Conservation (phyloP, 257 asterid genomes). For the Solanum etuberosum region DNA sequence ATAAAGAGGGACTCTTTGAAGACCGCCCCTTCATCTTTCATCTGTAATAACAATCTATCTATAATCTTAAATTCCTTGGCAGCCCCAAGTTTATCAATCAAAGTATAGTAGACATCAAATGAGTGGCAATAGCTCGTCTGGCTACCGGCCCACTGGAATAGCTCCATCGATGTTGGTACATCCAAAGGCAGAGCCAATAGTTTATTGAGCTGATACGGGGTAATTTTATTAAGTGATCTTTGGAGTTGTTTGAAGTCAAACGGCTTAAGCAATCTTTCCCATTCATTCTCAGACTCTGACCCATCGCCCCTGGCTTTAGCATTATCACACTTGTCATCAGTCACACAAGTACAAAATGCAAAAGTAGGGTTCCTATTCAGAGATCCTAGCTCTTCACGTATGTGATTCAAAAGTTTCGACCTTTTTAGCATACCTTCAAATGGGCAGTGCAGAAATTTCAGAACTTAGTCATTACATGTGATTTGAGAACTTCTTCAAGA, state of each 20-base stretch:
- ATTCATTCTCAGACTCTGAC: constrained; percentile 55
- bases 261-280: constrained; percentile 88
- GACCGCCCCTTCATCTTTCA: constrained; percentile 68
- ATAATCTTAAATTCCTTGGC: constrained; percentile 48
- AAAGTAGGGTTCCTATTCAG: constrained; percentile 13
- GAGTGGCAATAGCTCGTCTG: not conserved
- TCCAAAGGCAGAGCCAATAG: constrained; percentile 16
- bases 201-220: constrained; percentile 63
- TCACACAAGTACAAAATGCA: constrained; percentile 18
- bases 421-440: not conserved
- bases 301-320: constrained; percentile 10
- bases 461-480: not conserved
- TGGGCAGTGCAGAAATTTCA: not conserved
- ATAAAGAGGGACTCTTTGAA: constrained; percentile 65
- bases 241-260: constrained; percentile 73
- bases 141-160: not conserved
- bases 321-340: constrained; percentile 16
- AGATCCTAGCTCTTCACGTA: not conserved
- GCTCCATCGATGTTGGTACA: not conserved
- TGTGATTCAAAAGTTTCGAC: not conserved
- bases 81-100: constrained; percentile 54
- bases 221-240: constrained; percentile 42
- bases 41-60: constrained; percentile 59
- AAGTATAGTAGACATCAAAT: not conserved
- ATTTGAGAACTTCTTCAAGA: not conserved